Evolutionary conservation across 352 stramenopile genomes (phyloP).

Genomic region (Globisporangium solare): DNA sequence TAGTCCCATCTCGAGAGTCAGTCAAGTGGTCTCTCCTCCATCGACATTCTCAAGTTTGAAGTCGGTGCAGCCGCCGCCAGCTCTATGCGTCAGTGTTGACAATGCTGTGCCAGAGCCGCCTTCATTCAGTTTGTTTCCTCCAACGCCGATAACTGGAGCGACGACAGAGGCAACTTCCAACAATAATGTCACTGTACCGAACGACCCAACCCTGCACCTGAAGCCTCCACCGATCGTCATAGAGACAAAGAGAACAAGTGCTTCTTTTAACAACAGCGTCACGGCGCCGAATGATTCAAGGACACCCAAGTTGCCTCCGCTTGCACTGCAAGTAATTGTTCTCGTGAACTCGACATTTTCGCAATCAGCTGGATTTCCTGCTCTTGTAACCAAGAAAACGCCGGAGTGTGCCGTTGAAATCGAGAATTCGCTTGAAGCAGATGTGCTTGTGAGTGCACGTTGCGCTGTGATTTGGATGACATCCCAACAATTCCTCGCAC

Average conservation of each 20-base stretch:
- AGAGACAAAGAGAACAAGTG: neutral
- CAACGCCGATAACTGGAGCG: neutral
- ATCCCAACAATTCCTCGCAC: conserved; percentile 16
- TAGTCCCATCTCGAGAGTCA: neutral
- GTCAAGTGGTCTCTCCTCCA: neutral
- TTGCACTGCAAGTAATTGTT: conserved; percentile 14
- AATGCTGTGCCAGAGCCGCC: conserved; percentile 15
- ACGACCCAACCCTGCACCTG: no score
- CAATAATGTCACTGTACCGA: neutral
- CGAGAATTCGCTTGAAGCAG: conserved; percentile 39
- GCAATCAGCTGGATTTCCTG: conserved; percentile 18
- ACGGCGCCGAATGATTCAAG: neutral
- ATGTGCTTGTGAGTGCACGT: conserved; percentile 41
- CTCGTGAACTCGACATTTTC: conserved; percentile 30
- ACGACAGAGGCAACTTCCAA: neutral
- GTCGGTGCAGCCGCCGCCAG: neutral
- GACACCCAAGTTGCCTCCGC: neutral
- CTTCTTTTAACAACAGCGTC: neutral
- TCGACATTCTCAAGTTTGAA: neutral
- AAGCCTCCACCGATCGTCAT: neutral
- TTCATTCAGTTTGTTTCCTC: conserved; percentile 20
- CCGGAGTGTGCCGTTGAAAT: conserved; percentile 23
- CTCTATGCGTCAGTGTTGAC: neutral
- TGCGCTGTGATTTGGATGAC: conserved; percentile 24
- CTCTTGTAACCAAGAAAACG: conserved; percentile 17